Conservation (phyloP, 352 stramenopile species). For the Phytophthora europaea region DNA sequence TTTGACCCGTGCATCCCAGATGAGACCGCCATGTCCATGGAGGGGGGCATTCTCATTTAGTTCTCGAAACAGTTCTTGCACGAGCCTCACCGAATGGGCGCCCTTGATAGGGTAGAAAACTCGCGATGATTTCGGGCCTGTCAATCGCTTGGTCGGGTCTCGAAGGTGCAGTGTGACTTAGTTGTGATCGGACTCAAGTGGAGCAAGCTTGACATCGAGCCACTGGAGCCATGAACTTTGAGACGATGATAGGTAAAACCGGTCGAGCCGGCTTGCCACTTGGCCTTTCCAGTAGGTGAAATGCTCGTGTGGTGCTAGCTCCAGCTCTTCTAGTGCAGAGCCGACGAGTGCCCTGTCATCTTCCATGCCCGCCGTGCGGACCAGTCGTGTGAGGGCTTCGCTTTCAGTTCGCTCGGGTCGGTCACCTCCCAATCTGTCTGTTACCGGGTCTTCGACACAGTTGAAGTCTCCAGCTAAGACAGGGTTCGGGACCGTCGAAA, state of each 20-base stretch:
- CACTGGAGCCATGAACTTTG: neutral
- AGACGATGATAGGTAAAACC: neutral
- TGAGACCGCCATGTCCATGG: no score
- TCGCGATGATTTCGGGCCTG: no score
- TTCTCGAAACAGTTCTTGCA: no score
- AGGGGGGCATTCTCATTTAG: no score
- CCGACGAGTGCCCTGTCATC: neutral
- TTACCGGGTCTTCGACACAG: neutral
- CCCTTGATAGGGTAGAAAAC: no score
- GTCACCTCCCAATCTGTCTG: neutral
- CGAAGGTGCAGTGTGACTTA: neutral
- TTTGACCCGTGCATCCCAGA: no score
- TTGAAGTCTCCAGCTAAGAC: neutral
- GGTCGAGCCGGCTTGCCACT: neutral
- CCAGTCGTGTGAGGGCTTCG: neutral
- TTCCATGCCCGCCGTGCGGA: neutral
- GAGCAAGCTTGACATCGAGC: neutral
- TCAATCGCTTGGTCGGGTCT: neutral
- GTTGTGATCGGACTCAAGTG: neutral
- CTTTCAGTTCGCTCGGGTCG: neutral
- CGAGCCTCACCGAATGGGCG: no score
- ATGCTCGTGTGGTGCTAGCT: neutral
- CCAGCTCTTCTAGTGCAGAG: neutral
- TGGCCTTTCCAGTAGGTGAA: neutral
- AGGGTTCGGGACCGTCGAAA: neutral